These are phyloP conservation scores for Acer campestre DNA, from an alignment of 345 rosid species.

Conservation along the genomic window DNA sequence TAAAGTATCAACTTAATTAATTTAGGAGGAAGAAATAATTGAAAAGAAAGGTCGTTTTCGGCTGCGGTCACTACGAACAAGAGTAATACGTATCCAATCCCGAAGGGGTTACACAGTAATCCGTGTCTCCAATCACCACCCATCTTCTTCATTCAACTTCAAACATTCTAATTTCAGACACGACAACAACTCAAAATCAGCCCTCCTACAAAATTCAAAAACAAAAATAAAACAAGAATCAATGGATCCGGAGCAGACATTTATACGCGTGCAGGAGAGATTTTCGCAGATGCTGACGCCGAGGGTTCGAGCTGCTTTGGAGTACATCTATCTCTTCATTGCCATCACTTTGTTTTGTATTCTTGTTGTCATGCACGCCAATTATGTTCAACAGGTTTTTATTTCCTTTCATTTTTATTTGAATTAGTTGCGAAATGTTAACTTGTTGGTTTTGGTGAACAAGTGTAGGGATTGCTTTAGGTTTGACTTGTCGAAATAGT, in stretches of 20 bases:
- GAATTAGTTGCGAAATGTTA: not conserved
- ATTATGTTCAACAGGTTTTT: conserved; percentile 90
- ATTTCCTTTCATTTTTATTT: not conserved
- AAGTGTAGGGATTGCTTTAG: not conserved
- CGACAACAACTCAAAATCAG: no score
- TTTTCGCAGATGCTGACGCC: conserved; percentile 89
- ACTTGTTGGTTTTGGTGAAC: not conserved
- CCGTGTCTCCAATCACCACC: no score
- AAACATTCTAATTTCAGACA: no score
- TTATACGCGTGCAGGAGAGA: conserved; percentile 93
- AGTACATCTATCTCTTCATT: conserved; percentile 71
- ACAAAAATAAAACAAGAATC: not conserved
- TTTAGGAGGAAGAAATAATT: no score
- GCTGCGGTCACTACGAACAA: no score
- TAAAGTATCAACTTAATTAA: no score
- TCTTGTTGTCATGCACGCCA: conserved; percentile 99
- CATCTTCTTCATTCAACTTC: no score
- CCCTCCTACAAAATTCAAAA: not conserved
- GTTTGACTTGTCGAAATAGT: no score
- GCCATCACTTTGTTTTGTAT: conserved; percentile 88
- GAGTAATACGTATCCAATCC: no score
- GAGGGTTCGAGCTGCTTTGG: conserved; percentile 75
- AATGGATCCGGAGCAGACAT: conserved; percentile 99
- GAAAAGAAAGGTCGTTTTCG: no score
- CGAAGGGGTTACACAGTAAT: no score